A percentile compares a stretch with the other conserved stretches of the same genome.
Conservation (phyloP, 2,329 filamentous ascomycete genomes). For the Penicillium sp. region DNA sequence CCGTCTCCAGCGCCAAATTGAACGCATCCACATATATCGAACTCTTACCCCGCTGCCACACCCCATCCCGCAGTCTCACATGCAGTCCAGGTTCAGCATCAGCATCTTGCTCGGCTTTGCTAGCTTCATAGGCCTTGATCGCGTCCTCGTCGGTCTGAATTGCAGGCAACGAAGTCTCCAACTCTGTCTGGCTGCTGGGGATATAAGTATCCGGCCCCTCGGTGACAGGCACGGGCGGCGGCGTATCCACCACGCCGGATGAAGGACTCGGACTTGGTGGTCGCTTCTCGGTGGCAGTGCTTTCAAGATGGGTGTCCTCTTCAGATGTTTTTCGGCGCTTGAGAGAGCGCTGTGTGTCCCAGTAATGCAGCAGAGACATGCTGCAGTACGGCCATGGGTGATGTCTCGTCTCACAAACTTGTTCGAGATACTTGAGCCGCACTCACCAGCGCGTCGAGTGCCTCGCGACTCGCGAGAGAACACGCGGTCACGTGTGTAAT, state of each 20-base stretch:
- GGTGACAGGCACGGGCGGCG: slow-evolving; percentile 12
- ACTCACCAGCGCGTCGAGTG: slow-evolving; percentile 16
- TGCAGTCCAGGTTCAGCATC: slow-evolving; percentile 45
- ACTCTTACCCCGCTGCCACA: slow-evolving; percentile 74
- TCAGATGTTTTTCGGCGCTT: slow-evolving; percentile 36
- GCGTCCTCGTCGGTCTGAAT: slow-evolving; percentile 69
- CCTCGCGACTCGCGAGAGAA: slow-evolving; percentile 28
- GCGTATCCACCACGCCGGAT: slow-evolving; percentile 37
- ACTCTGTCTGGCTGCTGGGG: slow-evolving; percentile 58
- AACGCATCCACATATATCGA: slow-evolving; percentile 98
- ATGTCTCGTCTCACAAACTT: background rate
- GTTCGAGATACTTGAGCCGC: background rate
- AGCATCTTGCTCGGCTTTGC: slow-evolving; percentile 57
- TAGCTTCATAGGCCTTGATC: slow-evolving; percentile 76
- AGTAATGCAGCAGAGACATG: slow-evolving; percentile 41
- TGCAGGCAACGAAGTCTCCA: slow-evolving; percentile 71
- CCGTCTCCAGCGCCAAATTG: slow-evolving; percentile 86
- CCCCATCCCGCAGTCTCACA: slow-evolving; percentile 56
- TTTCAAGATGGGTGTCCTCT: slow-evolving; percentile 7
- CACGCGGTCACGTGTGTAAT: slow-evolving; percentile 35
- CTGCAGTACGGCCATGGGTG: slow-evolving; percentile 17
- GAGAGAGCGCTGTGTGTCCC: slow-evolving; percentile 33
- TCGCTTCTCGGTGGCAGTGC: slow-evolving; percentile 7
- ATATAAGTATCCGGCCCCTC: slow-evolving; percentile 32
- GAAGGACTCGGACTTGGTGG: slow-evolving; percentile 30